Base-by-base conservation (phyloP, 2,329 filamentous ascomycete genomes). In the Xylaria arbuscula region DNA sequence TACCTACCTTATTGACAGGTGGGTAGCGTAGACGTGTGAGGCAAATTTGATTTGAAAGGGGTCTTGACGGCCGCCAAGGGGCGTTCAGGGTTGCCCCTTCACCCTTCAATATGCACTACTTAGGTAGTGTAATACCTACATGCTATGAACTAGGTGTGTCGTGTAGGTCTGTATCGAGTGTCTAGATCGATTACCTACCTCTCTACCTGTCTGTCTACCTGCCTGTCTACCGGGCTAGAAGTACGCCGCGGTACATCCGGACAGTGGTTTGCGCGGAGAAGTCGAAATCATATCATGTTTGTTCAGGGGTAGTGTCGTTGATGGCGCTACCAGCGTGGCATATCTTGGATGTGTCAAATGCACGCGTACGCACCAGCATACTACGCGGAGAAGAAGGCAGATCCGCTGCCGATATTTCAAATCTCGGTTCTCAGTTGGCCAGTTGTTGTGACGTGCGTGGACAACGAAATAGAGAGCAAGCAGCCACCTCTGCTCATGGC, bases 201-300 rank as follows among this genome's bases (percentile, higher is more conserved):
- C 34, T 45, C 38, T 22, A 28, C 42, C 22, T 19, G 42, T 32
- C 17, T 47, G n/a, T n/a, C n/a, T n/a, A n/a, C n/a, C n/a, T n/a
- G n/a, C n/a, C n/a, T n/a, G n/a, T n/a, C n/a, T n/a, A n/a, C n/a
- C n/a, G n/a, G n/a, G n/a, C n/a, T n/a, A n/a, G n/a, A n/a, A n/a
- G n/a, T n/a, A 22, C 34, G 36, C 56, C 50, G 50, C 61, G 45
- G 28, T 19, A 50, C 51, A 28, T 54, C 28, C 51, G 51, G 28
- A 54, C 17, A 36, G 51, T 3, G 9, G 32, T 54, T 6, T 19
- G 51, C 51, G 36, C 50, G 60, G 61, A 45, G 34, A 53, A 32
- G 64, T 64, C 57, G 51, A 58, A n/a, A 70, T 70, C 68, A 70
- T 34, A 67, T 67, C 67, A 69, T 69, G 28, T 53, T 28, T 53